These are phyloP conservation scores for Blastobotrys serpentis DNA, from an alignment of 1,139 yeast genomes.

Conservation along the genomic window DNA sequence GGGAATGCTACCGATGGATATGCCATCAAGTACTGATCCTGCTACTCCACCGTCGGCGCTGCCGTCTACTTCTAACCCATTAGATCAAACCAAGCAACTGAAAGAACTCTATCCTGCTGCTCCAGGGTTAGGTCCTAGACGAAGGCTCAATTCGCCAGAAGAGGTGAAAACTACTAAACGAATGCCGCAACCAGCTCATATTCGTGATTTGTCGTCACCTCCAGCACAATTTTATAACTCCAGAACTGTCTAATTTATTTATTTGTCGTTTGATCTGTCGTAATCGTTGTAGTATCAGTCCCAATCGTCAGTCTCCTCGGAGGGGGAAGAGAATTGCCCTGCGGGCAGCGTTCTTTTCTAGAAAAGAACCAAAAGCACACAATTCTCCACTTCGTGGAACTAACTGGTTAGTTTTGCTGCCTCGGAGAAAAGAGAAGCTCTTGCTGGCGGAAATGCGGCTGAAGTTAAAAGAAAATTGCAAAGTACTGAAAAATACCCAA, in stretches of 20 bases:
- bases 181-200: conserved; percentile 28
- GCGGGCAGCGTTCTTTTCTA: no score
- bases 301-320: background rate
- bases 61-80: conserved; percentile 17
- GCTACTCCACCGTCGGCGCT: conserved; percentile 12
- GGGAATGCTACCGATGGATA: conserved; percentile 28
- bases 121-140: conserved; percentile 26
- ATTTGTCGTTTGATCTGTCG: no score
- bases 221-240: conserved; percentile 25
- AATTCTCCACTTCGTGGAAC: no score
- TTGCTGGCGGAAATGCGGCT: no score
- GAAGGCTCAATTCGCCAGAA: background rate
- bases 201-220: conserved; percentile 29
- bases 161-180: conserved; percentile 10
- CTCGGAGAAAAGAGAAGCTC: no score
- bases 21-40: conserved; percentile 21
- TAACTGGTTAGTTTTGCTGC: no score
- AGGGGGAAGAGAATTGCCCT: background rate
- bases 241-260: background rate
- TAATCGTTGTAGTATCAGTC: background rate
- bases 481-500: no score
- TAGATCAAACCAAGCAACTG: conserved; percentile 27
- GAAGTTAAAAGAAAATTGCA: no score
- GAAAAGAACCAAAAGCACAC: no score
- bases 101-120: conserved; percentile 21